Evolutionary conservation across 2,329 filamentous ascomycete species (phyloP).

Genomic region (Alternaria brassicicola): DNA sequence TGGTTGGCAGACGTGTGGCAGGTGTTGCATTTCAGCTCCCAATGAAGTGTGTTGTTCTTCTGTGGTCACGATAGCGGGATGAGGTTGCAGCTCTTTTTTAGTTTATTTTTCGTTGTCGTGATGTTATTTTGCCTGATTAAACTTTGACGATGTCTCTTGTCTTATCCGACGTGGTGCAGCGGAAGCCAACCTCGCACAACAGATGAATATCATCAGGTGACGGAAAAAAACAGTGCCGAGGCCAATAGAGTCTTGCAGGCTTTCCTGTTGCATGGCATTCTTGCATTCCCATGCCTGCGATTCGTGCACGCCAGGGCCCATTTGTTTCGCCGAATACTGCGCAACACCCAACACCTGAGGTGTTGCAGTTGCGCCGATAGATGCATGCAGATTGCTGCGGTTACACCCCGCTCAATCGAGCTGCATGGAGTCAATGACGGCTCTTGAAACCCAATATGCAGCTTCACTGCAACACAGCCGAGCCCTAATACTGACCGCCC

Average conservation of each 20-base stretch:
- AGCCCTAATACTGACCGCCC: not conserved
- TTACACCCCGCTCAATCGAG: not conserved
- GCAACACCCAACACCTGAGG: not conserved
- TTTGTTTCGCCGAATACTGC: not conserved
- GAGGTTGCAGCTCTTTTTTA: not conserved
- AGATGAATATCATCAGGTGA: not conserved
- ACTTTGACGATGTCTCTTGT: not conserved
- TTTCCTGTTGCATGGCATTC: not conserved
- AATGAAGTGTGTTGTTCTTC: not conserved
- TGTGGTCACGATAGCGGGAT: not conserved
- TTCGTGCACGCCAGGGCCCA: not conserved
- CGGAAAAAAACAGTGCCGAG: not conserved
- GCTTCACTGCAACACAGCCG: not conserved
- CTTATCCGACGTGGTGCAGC: not conserved
- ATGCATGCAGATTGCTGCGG: not conserved
- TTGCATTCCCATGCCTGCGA: not conserved
- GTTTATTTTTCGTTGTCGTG: not conserved
- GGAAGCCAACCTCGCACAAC: not conserved
- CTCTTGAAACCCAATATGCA: conserved; percentile 1
- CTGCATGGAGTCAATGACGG: not conserved
- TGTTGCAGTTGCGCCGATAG: not conserved
- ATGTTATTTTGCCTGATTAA: not conserved
- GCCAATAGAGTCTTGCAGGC: not conserved
- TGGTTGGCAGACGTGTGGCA: not conserved
- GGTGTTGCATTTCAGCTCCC: not conserved